A percentile compares a stretch with the other conserved stretches of the same genome.
These are phyloP conservation scores for Backusella luteola DNA, from an alignment of 192 early-diverging fungal species.

Conservation along the genomic window DNA sequence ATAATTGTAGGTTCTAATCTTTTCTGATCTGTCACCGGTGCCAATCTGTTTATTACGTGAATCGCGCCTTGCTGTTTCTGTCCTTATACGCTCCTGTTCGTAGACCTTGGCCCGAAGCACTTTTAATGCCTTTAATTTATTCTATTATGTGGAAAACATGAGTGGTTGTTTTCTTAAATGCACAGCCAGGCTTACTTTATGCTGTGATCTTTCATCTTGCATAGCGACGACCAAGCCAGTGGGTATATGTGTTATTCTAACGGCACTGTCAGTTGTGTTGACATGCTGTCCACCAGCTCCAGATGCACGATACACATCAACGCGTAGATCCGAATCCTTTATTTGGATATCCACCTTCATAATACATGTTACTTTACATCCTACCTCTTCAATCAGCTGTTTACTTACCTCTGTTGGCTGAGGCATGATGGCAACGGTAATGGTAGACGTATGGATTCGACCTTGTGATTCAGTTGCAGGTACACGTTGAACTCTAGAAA, in stretches of 20 bases:
- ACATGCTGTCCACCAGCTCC: slow-evolving; percentile 94
- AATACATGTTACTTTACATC: not conserved
- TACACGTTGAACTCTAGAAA: slow-evolving; percentile 69
- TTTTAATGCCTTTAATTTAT: slow-evolving; percentile 84
- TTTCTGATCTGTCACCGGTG: slow-evolving; percentile 74
- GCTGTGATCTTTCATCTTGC: slow-evolving; percentile 94
- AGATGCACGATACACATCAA: slow-evolving; percentile 74
- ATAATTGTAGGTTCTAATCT: slow-evolving; percentile 83
- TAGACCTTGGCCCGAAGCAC: slow-evolving; percentile 78
- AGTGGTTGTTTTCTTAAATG: not conserved
- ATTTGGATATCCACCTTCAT: slow-evolving; percentile 61
- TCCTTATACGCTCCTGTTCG: slow-evolving; percentile 63
- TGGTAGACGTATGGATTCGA: slow-evolving; percentile 74
- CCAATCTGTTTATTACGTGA: slow-evolving; percentile 59
- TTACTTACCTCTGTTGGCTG: slow-evolving; percentile 59
- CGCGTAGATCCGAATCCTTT: slow-evolving; percentile 61
- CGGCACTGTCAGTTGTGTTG: slow-evolving; percentile 93
- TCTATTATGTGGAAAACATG: slow-evolving; percentile 41
- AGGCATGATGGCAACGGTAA: slow-evolving; percentile 78
- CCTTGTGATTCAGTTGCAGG: slow-evolving; percentile 78
- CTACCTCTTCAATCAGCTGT: not conserved
- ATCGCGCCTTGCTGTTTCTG: slow-evolving; percentile 55
- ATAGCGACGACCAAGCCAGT: slow-evolving; percentile 84
- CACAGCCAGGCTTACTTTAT: slow-evolving; percentile 42
- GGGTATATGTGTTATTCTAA: slow-evolving; percentile 90